These are phyloP conservation scores for Nelumbo lutea DNA, from an alignment of 164 flowering plant genomes.

Conservation along the genomic window DNA sequence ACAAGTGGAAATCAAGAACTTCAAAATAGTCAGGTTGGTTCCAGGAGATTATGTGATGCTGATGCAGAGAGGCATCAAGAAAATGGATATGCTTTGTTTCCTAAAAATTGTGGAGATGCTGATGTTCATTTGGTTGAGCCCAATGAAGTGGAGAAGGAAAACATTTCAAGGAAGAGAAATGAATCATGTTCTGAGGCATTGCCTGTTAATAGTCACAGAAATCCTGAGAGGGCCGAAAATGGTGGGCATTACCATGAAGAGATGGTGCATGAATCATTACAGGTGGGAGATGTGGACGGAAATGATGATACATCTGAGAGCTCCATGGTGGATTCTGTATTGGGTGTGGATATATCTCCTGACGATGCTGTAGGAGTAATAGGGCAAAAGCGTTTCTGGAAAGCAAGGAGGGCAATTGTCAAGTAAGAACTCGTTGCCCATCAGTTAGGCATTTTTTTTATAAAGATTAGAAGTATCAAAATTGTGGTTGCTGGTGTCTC, in stretches of 20 bases:
- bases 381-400: slow-evolving; percentile 77
- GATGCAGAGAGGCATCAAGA: slow-evolving; percentile 21
- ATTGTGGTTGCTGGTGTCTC: not conserved
- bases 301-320: slow-evolving; percentile 50
- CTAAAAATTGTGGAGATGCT: slow-evolving; percentile 7
- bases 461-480: not conserved
- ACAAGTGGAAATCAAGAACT: slow-evolving; percentile 15
- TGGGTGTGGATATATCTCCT: slow-evolving; percentile 45
- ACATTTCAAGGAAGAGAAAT: slow-evolving; percentile 17
- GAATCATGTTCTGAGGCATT: slow-evolving; percentile 13
- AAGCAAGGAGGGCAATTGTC: slow-evolving; percentile 65
- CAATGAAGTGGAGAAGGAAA: slow-evolving; percentile 15
- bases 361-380: slow-evolving; percentile 67
- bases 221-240: slow-evolving; percentile 23
- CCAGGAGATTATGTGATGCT: slow-evolving; percentile 15
- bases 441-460: not conserved
- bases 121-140: slow-evolving; percentile 15
- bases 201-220: slow-evolving; percentile 18
- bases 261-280: slow-evolving; percentile 16
- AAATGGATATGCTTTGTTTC: slow-evolving; percentile 11
- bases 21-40: slow-evolving; percentile 8
- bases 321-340: slow-evolving; percentile 45
- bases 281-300: slow-evolving; percentile 24
- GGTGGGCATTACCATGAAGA: slow-evolving; percentile 18
- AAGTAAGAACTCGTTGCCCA: slow-evolving; percentile 45